These are phyloP conservation scores for Coemansia sp. DNA, from an alignment of 192 early-diverging fungal species.

Conservation along the genomic window DNA sequence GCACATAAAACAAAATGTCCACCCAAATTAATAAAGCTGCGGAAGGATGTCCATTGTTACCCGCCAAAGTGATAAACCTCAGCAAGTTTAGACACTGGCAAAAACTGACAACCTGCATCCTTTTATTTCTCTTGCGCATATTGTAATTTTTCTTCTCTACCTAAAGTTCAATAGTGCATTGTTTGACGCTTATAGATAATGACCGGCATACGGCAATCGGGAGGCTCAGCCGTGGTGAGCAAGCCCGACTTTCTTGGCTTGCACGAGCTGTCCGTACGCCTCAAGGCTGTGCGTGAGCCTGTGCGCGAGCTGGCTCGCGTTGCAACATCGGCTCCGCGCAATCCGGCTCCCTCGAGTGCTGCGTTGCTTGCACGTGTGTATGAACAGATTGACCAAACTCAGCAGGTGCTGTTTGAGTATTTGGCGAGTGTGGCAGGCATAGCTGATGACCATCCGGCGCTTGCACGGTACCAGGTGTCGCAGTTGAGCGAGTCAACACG, in stretches of 20 bases:
- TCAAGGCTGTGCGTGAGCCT: conserved; percentile 42
- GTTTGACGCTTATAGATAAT: background rate
- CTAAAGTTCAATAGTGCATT: background rate
- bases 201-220: background rate
- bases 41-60: background rate
- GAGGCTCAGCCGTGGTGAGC: conserved; percentile 10
- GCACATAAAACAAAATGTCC: no score
- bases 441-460: conserved; percentile 18
- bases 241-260: conserved; percentile 27
- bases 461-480: conserved; percentile 1
- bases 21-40: background rate
- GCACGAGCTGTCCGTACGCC: conserved; percentile 34
- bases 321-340: conserved; percentile 3
- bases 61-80: background rate
- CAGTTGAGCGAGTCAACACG: background rate
- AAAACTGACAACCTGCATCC: background rate
- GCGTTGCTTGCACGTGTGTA: conserved; percentile 19
- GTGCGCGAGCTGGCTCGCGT: conserved; percentile 43
- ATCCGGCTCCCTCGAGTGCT: background rate
- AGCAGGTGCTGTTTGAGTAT: conserved; percentile 29
- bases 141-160: background rate
- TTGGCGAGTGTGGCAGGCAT: conserved; percentile 25
- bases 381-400: conserved; percentile 40
- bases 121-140: background rate
- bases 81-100: no score